Conservation (phyloP, 345 rosid species). For the Lepidium sativum region DNA sequence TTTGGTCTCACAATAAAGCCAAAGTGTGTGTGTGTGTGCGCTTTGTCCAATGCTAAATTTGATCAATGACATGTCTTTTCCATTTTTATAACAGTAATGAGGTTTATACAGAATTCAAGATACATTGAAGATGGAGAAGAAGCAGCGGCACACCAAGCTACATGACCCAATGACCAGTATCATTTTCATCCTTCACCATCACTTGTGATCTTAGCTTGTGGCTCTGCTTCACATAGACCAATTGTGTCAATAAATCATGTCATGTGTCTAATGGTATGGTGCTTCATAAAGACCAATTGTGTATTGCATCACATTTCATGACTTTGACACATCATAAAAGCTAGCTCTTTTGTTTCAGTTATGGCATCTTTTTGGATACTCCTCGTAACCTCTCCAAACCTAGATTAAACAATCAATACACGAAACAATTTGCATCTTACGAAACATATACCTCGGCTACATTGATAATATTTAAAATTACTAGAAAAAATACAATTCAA, state of each 20-base stretch:
- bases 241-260: too few species aligned
- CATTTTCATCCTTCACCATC: not conserved
- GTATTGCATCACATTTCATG: not conserved
- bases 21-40: not conserved
- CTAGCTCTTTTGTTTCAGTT: not conserved
- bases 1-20: not conserved
- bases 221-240: too few species aligned
- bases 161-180: not conserved
- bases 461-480: too few species aligned
- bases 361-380: not conserved
- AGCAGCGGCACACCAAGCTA: not conserved
- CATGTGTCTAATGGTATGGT: not conserved
- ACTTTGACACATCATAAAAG: not conserved
- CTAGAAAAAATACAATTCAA: too few species aligned
- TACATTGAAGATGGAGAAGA: not conserved
- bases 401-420: slow-evolving; percentile 3
- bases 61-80: not conserved
- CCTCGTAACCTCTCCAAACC: not conserved
- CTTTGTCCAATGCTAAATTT: not conserved
- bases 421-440: not conserved
- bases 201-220: slow-evolving; percentile 10
- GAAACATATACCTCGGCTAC: not conserved
- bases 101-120: not conserved
- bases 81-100: not conserved
- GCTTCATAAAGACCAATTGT: not conserved